A percentile compares a stretch with the other conserved stretches of the same genome.
Evolutionary conservation across 2,329 filamentous ascomycete species (phyloP).

Genomic region (Boeremia exigua): DNA sequence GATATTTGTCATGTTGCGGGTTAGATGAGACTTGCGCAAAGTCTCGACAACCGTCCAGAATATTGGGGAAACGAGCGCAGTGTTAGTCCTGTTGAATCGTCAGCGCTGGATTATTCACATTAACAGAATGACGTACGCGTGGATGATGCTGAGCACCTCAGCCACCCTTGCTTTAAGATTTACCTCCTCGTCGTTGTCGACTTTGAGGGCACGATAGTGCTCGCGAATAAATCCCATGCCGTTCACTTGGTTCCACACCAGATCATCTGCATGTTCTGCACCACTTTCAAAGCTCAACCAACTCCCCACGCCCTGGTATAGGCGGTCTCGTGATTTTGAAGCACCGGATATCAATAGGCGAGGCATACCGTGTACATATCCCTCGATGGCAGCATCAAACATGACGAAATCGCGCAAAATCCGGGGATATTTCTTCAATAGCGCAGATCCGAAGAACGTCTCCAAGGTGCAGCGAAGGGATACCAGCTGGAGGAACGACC

Average conservation of each 20-base stretch:
- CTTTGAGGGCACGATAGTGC: conserved; percentile 15
- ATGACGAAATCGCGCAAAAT: conserved; percentile 36
- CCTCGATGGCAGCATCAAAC: conserved; percentile 30
- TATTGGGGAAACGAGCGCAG: conserved; percentile 21
- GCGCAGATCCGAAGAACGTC: conserved; percentile 31
- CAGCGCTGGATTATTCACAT: not conserved
- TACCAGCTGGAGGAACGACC: conserved; percentile 38
- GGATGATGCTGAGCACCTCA: conserved; percentile 33
- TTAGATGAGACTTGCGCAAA: conserved; percentile 26
- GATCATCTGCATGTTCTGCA: conserved; percentile 14
- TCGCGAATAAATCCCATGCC: conserved; percentile 34
- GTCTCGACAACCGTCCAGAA: conserved; percentile 38
- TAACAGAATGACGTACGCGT: conserved; percentile 23
- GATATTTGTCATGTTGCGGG: conserved; percentile 20
- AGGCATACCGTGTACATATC: conserved; percentile 27
- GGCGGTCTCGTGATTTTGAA: conserved; percentile 25
- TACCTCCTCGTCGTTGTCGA: conserved; percentile 14
- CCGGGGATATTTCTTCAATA: conserved; percentile 35
- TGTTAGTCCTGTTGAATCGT: conserved; percentile 19
- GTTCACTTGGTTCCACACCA: conserved; percentile 25
- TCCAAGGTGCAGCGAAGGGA: conserved; percentile 33
- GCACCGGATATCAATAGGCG: conserved; percentile 21
- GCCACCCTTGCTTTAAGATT: conserved; percentile 22
- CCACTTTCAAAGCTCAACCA: conserved; percentile 22
- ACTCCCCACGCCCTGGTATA: conserved; percentile 28